Base-by-base conservation (phyloP, 345 rosid species). In the Sisymbrium irio region DNA sequence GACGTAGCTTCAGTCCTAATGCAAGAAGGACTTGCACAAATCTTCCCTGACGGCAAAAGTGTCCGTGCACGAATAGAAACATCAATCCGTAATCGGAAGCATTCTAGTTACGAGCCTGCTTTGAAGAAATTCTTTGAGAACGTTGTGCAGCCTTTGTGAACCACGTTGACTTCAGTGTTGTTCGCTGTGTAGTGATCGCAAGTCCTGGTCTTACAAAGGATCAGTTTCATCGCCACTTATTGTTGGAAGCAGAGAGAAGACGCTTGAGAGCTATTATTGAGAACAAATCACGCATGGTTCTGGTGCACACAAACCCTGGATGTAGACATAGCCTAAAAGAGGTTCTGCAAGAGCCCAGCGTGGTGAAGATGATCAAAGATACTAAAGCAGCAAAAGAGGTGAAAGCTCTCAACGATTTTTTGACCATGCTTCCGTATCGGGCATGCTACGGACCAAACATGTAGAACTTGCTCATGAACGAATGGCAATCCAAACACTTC, bases 181-280 rank as follows among this genome's bases (percentile, higher is more conserved):
- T 94, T 81, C 89, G 88, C 1, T 94, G 98, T 82, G 96, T 90
- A 40, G 97, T 94, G 73, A 86, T 94, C 75, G 98, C 96, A 54
- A 91, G 98, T 77, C 98, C 97, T 6, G 98, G 98, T 72, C 91
- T 91, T 76, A 91, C 98, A 54, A 94, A 94, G 96, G 97, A 94
- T 67, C 98, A 94, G 81, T 94, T 91, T 85, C 95, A 91, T 77
- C 85, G 82, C 18, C 95, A 89, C 78, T 78, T 94, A 66, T 65
- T 94, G 68, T 79, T 91, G 86, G 98, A 94, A 83, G 97, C 97
- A 22, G 96, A 91, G 73, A 89, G 97, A 75, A 91, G 84, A 79
- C 86, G 89, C 71, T 74, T 94, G 76, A 85, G 95, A 81, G 46
- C 83, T 40, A 89, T 94, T 67, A 94, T 89, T 50, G 98, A 91